Evolutionary conservation across 2,329 filamentous ascomycete genomes (phyloP).

Genomic region (Nemania abortiva): DNA sequence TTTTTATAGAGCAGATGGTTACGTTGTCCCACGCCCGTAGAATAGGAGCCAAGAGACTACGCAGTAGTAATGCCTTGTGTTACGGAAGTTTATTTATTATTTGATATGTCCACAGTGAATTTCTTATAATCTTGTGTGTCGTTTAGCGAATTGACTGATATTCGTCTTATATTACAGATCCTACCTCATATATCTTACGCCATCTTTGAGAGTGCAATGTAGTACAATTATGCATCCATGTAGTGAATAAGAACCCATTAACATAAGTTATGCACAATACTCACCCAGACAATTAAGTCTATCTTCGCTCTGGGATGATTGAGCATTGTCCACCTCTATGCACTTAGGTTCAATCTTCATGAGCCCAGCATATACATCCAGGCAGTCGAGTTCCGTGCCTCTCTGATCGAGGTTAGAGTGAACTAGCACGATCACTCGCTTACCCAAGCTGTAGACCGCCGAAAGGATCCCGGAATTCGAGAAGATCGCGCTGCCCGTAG

Average conservation of each 20-base stretch:
- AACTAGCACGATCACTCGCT: background rate
- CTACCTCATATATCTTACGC: slow-evolving; percentile 22
- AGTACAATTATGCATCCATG: background rate
- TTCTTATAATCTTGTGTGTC: background rate
- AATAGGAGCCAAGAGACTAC: background rate
- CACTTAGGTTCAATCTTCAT: slow-evolving; percentile 90
- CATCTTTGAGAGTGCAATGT: background rate
- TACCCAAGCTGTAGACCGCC: slow-evolving; percentile 46
- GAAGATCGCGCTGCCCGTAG: slow-evolving; percentile 88
- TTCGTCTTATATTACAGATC: no score
- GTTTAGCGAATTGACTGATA: background rate
- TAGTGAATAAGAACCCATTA: slow-evolving; percentile 2
- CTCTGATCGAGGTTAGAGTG: background rate
- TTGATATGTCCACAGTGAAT: background rate
- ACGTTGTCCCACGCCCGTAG: background rate
- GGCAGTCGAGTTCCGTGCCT: background rate
- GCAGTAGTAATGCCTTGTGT: slow-evolving; percentile 10
- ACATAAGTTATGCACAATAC: slow-evolving; percentile 18
- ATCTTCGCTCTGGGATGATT: slow-evolving; percentile 58
- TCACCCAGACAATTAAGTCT: slow-evolving; percentile 56
- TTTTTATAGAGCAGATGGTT: background rate
- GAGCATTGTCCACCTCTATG: slow-evolving; percentile 81
- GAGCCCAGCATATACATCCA: slow-evolving; percentile 81
- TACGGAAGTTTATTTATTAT: background rate
- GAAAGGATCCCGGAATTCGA: slow-evolving; percentile 78